Conservation (phyloP, 2,329 filamentous ascomycete species). For the Aspergillus viridinutans region DNA sequence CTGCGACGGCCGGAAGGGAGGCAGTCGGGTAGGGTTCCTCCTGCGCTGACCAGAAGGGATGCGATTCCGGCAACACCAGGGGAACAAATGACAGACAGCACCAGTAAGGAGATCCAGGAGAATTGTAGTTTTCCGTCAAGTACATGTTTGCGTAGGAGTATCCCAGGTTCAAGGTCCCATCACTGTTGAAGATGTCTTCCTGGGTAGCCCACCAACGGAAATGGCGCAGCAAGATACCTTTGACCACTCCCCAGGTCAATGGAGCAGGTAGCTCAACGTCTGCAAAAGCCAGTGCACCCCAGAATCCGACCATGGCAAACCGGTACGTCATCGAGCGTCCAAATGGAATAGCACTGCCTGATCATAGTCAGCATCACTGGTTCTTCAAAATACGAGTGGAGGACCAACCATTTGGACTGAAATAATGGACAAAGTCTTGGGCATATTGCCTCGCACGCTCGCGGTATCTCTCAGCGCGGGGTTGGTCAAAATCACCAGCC, state of each 20-base stretch:
- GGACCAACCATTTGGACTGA: slow-evolving; percentile 58
- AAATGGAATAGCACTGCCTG: slow-evolving; percentile 66
- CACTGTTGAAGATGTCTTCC: slow-evolving; percentile 67
- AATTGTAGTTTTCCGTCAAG: slow-evolving; percentile 80
- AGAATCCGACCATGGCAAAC: slow-evolving; percentile 83
- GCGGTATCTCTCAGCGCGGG: slow-evolving; percentile 65
- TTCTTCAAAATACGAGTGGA: neutral
- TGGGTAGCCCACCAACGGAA: slow-evolving; percentile 77
- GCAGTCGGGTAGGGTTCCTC: slow-evolving; percentile 59
- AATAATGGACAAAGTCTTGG: slow-evolving; percentile 70
- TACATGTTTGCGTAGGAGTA: slow-evolving; percentile 79
- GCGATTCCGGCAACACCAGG: slow-evolving; percentile 62
- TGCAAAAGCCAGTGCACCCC: slow-evolving; percentile 72
- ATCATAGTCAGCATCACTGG: neutral
- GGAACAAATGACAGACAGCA: slow-evolving; percentile 74
- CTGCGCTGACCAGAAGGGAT: slow-evolving; percentile 69
- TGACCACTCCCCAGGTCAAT: slow-evolving; percentile 73
- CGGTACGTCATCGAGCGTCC: slow-evolving; percentile 74
- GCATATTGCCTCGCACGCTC: slow-evolving; percentile 63
- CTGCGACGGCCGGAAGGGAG: slow-evolving; percentile 56
- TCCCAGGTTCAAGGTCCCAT: slow-evolving; percentile 70
- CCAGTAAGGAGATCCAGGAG: slow-evolving; percentile 70
- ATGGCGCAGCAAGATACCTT: slow-evolving; percentile 69
- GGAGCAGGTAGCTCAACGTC: slow-evolving; percentile 68
- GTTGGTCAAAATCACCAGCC: slow-evolving; percentile 60